Base-by-base conservation (phyloP, 768 basidiomycete genomes). In the Lyophyllum shimeji region DNA sequence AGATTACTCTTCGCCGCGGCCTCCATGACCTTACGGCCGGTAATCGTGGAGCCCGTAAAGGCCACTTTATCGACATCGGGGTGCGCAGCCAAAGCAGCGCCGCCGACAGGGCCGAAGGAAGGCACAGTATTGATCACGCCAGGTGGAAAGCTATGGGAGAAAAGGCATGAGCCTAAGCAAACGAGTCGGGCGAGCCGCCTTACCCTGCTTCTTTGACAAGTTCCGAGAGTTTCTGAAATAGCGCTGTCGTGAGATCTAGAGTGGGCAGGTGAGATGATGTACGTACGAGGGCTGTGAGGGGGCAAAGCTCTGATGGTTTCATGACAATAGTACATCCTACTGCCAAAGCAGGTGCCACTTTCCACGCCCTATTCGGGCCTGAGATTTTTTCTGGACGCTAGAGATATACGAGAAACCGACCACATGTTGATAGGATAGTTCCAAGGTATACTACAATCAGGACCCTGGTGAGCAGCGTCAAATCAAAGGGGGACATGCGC, bases 1-100 rank as follows among this genome's bases (percentile, higher is more conserved):
- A 98, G 72, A 74, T 98, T 98, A 63, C 89, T 91, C 69, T 88
- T 87, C 7, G 95, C 93, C 1, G 95, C 93, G 13, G 95, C 93
- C 66, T 89, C 85, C 85, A 94, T 88, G 66, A 98, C 85, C 66
- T 88, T 90, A 21, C 94, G 82, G 21, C 96, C 96, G 4, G 93
- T 95, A 53, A 83, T 66, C 13, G 94, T 95, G 33, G 90, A 93
- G 45, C 96, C 96, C 8, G 96, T 98, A 71, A 98, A 97, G 1
- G 95, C 95, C 58, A 98, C 82, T 72, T 97, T 96, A 76, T 97
- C 93, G 46, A 98, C 88, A 61, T 89, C 90, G 53, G 69, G 80
- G 71, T 98, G 96, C 11, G 82, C 71, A 5, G 95, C 75, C 56
- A 98, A 79, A 2, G 93, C 92, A 7, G 90, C 89, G 25, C 95